Percentiles rank a stretch among this genome's conserved stretches.
phyloP scores from a whole-genome alignment of 179 eudicot genomes.

The Corrigiola litoralis region DNA sequence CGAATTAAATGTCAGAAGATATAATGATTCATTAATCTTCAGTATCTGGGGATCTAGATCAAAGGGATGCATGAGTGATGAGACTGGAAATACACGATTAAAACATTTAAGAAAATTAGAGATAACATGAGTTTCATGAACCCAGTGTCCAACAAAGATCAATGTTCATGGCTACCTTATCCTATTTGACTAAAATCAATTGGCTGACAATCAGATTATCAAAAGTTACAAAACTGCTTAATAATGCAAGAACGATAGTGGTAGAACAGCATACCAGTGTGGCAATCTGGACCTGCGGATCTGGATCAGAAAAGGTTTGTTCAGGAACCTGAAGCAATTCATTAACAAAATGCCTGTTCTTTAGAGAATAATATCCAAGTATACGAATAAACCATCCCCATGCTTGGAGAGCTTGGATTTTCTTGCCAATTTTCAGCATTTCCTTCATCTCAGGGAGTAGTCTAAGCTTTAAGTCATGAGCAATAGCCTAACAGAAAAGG shows the following conservation, averaged over 20 bases:
- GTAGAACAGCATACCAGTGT: conserved; percentile 50
- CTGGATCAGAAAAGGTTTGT: conserved; percentile 63
- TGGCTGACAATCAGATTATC: neutral
- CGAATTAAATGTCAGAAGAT: conserved; percentile 3
- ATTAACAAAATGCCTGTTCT: conserved; percentile 63
- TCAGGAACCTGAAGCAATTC: conserved; percentile 75
- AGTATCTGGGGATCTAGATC: neutral
- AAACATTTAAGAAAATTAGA: neutral
- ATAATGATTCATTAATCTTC: neutral
- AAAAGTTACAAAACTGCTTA: neutral
- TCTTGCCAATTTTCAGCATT: conserved; percentile 50
- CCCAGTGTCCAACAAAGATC: neutral
- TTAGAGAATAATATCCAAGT: conserved; percentile 57
- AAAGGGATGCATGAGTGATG: conserved; percentile 9
- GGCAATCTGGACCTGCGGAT: conserved; percentile 80
- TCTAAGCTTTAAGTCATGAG: conserved; percentile 54
- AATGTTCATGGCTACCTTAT: neutral
- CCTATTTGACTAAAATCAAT: too few species aligned
- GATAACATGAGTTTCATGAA: neutral
- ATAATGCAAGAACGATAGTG: neutral
- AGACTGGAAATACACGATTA: neutral
- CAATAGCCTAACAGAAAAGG: conserved; percentile 39
- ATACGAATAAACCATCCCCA: conserved; percentile 87
- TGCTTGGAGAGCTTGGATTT: conserved; percentile 68
- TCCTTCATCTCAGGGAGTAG: conserved; percentile 62